A percentile compares a stretch with the other conserved stretches of the same genome.
Conservation (phyloP, 2,329 filamentous ascomycete species). For the Stachybotrys chlorohalonatus region DNA sequence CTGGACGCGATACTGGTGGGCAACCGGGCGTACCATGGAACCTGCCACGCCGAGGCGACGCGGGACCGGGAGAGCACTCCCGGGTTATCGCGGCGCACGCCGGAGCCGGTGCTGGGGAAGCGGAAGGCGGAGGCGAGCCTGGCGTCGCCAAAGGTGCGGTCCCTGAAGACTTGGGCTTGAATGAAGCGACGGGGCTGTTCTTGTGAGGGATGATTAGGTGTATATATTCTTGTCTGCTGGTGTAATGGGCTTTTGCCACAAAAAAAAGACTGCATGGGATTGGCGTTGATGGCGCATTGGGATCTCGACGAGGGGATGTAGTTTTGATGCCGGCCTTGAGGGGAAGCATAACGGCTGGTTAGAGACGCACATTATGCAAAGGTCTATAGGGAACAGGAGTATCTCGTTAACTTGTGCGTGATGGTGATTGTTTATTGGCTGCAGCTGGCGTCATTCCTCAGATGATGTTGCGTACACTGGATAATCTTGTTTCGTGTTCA, state of each 20-base stretch:
- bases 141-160: constrained; percentile 25
- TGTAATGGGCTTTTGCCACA: not conserved
- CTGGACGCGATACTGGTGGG: constrained; percentile 76
- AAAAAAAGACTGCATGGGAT: not conserved
- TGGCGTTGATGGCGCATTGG: not conserved
- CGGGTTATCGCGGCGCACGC: constrained; percentile 38
- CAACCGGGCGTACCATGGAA: constrained; percentile 77
- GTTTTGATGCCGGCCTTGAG: too few relatives aligned
- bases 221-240: not conserved
- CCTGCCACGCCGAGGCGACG: constrained; percentile 75
- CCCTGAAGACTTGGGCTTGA: constrained; percentile 24
- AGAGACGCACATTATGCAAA: too few relatives aligned
- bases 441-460: too few relatives aligned
- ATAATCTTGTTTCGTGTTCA: too few relatives aligned
- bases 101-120: constrained; percentile 62
- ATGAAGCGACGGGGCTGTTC: not conserved
- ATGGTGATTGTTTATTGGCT: too few relatives aligned
- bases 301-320: too few relatives aligned
- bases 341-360: too few relatives aligned
- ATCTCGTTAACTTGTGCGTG: too few relatives aligned
- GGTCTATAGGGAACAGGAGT: too few relatives aligned
- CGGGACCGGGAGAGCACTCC: constrained; percentile 48
- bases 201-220: not conserved
- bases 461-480: too few relatives aligned
- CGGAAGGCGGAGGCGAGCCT: constrained; percentile 60